phyloP scores from a whole-genome alignment of 129 eudicot genomes.

The Chrysanthemum lavandulifolium region DNA sequence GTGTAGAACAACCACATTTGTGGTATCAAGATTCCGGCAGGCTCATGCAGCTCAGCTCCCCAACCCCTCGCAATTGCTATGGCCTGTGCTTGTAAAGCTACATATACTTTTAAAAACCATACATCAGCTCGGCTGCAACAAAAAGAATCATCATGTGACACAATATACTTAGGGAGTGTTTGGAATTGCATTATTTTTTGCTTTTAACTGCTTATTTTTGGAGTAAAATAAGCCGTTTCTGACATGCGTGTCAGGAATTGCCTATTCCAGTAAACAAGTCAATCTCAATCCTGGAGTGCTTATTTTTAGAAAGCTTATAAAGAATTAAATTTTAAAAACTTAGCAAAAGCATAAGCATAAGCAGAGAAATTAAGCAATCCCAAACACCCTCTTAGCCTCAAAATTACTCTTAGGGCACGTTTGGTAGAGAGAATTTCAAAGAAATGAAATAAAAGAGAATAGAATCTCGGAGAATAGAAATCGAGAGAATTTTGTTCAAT shows the following conservation, averaged over 20 bases:
- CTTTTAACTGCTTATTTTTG: not conserved
- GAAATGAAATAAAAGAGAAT: too few species aligned
- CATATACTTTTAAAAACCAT: not conserved
- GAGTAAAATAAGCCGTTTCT: not conserved
- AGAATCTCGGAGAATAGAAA: too few species aligned
- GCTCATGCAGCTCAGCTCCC: too few species aligned
- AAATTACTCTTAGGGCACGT: too few species aligned
- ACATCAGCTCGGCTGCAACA: not conserved
- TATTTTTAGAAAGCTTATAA: not conserved
- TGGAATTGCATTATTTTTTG: not conserved
- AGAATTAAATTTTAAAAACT: not conserved
- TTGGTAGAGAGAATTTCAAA: too few species aligned
- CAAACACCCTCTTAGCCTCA: not conserved
- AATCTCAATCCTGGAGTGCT: not conserved
- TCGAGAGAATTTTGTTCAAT: too few species aligned
- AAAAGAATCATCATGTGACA: not conserved
- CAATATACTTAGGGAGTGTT: not conserved
- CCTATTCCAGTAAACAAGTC: not conserved
- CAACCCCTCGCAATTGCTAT: too few species aligned
- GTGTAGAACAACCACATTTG: too few species aligned
- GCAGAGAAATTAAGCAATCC: not conserved
- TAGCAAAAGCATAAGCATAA: not conserved
- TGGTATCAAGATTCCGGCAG: too few species aligned
- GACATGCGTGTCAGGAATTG: not conserved
- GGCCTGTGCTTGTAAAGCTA: not conserved